Conservation (phyloP, 306 rosid genomes). For the Geum urbanum region DNA sequence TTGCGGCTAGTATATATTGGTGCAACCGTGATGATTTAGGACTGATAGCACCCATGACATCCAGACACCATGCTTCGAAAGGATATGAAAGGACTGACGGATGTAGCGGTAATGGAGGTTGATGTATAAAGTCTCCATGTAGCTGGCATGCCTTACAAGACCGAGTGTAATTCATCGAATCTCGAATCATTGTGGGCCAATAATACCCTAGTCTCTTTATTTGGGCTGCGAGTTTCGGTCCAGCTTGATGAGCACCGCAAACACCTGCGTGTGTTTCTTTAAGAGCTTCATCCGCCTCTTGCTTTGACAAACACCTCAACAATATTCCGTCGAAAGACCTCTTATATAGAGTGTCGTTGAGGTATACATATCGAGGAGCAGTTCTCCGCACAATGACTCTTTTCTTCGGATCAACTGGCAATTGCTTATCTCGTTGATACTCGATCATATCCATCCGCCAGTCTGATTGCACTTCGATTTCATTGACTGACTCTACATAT, state of each 20-base stretch:
- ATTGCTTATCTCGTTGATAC: neutral
- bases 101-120: too few species aligned
- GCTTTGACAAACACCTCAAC: too few species aligned
- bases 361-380: too few species aligned
- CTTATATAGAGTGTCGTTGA: too few species aligned
- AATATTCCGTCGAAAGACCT: too few species aligned
- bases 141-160: neutral
- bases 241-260: neutral
- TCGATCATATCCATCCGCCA: neutral
- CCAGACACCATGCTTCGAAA: neutral
- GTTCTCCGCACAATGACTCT: too few species aligned
- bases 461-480: neutral
- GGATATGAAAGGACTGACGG: neutral
- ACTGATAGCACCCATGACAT: neutral
- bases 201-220: neutral
- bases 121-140: neutral
- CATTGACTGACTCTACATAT: neutral
- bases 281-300: too few species aligned
- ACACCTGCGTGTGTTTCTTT: too few species aligned
- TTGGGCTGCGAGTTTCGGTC: neutral
- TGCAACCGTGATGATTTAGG: neutral
- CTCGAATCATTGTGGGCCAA: neutral
- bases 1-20: neutral
- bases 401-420: too few species aligned
- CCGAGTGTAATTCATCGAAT: too few species aligned